Evolutionary conservation across 2,329 filamentous ascomycete species (phyloP).

Genomic region (Sclerotinia sclerotiorum): DNA sequence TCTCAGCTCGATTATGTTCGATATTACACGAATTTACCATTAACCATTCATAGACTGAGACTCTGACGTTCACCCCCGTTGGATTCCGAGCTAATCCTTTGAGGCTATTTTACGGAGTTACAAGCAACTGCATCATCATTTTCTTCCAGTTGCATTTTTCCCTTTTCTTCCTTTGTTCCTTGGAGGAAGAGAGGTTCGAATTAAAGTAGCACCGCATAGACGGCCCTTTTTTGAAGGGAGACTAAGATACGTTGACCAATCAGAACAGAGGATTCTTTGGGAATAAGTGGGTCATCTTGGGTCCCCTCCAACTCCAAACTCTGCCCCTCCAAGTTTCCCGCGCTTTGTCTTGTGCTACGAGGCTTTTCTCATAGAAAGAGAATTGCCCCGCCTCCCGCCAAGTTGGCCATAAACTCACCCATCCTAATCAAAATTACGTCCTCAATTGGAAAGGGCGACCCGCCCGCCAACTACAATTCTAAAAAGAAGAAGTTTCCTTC

Average conservation of each 20-base stretch:
- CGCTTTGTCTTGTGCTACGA: slow-evolving; percentile 10
- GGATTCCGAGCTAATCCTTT: slow-evolving; percentile 1
- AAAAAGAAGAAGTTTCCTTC: not conserved
- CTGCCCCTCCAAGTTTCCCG: slow-evolving; percentile 16
- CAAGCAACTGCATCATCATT: not conserved
- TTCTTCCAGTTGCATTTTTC: not conserved
- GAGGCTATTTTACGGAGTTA: not conserved
- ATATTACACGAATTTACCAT: slow-evolving; percentile 7
- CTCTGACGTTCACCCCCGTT: slow-evolving; percentile 1
- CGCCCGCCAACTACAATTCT: slow-evolving; percentile 18
- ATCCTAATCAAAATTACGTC: slow-evolving; percentile 25
- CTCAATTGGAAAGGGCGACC: slow-evolving; percentile 25
- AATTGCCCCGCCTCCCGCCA: slow-evolving; percentile 21
- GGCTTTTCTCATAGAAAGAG: not conserved
- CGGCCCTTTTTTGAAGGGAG: slow-evolving; percentile 20
- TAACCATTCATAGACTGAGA: slow-evolving; percentile 11
- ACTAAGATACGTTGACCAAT: not conserved
- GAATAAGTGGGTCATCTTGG: slow-evolving; percentile 4
- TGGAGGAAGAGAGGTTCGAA: slow-evolving; percentile 9
- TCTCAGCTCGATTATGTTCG: not conserved
- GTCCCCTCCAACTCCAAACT: not conserved
- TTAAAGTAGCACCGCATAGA: slow-evolving; percentile 18
- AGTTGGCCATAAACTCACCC: slow-evolving; percentile 21
- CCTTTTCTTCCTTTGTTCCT: slow-evolving; percentile 6
- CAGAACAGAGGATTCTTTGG: not conserved